Evolutionary conservation across 768 basidiomycete genomes (phyloP).

Genomic region (Boletus subcaerulescens): DNA sequence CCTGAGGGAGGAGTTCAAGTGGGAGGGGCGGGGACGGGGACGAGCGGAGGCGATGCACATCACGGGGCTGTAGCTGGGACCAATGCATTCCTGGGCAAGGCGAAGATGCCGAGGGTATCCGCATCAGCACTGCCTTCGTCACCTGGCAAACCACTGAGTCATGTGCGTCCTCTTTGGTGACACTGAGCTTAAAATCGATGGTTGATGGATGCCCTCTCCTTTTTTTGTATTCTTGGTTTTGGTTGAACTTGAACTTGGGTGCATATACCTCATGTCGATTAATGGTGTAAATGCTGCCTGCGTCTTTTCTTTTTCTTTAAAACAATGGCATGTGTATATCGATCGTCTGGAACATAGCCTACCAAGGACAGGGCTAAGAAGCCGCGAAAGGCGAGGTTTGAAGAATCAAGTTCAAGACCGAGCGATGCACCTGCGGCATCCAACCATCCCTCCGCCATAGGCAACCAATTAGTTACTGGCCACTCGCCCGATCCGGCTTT

Average conservation of each 20-base stretch:
- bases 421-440: neutral
- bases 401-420: conserved; percentile 6
- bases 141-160: conserved; percentile 67
- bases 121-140: conserved; percentile 38
- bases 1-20: conserved; percentile 46
- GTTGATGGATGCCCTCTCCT: conserved; percentile 35
- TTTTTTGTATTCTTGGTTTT: conserved; percentile 6
- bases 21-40: conserved; percentile 7
- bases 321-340: conserved; percentile 26
- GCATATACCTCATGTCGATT: conserved; percentile 29
- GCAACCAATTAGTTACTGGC: neutral
- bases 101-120: conserved; percentile 24
- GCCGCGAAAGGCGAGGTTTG: conserved; percentile 47
- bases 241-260: conserved; percentile 17
- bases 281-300: conserved; percentile 30
- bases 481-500: conserved; percentile 1
- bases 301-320: conserved; percentile 5
- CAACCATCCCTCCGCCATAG: neutral
- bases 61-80: conserved; percentile 22
- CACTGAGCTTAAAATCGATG: conserved; percentile 44
- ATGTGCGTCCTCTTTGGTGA: conserved; percentile 84
- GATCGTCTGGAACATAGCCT: conserved; percentile 45
- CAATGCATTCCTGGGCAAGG: conserved; percentile 7
- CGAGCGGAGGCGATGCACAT: conserved; percentile 4
- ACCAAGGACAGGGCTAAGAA: conserved; percentile 73